Conservation (phyloP, 1,284 basidiomycete species). For the Coniferiporia weirii region DNA sequence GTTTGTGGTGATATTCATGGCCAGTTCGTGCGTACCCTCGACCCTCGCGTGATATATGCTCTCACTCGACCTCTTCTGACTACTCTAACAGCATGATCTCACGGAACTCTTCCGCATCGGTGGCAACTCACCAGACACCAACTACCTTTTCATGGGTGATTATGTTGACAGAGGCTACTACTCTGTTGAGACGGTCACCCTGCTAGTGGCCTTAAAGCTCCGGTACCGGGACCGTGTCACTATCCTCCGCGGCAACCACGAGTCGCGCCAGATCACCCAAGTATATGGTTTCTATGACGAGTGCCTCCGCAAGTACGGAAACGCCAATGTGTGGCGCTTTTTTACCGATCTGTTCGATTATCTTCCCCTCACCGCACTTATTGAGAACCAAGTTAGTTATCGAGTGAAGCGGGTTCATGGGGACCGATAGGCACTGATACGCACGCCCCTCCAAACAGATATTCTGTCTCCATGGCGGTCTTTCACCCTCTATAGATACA, state of each 20-base stretch:
- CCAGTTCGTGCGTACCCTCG: constrained; percentile 83
- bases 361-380: constrained; percentile 93
- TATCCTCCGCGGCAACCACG: constrained; percentile 97
- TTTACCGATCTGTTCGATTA: constrained; percentile 99
- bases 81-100: constrained; percentile 79
- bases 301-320: constrained; percentile 98
- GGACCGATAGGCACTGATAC: background rate
- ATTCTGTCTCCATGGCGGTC: constrained; percentile 98
- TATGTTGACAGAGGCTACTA: constrained; percentile 99
- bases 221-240: constrained; percentile 98
- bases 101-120: constrained; percentile 99
- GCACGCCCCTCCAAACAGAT: constrained; percentile 51
- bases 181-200: constrained; percentile 97
- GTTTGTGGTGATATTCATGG: constrained; percentile 99
- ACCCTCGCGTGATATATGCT: constrained; percentile 22
- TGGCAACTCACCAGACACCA: constrained; percentile 98
- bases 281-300: constrained; percentile 99
- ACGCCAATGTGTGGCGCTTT: constrained; percentile 99
- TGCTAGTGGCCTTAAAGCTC: constrained; percentile 97
- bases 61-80: constrained; percentile 21
- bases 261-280: constrained; percentile 98
- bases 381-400: constrained; percentile 91
- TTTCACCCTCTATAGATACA: constrained; percentile 98
- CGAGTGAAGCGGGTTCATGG: background rate
- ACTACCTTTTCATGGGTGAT: constrained; percentile 99